Percentiles rank a stretch among this genome's conserved stretches.
These are phyloP conservation scores for Nicotiana knightiana DNA, from an alignment of 257 asterid genomes.

Conservation along the genomic window DNA sequence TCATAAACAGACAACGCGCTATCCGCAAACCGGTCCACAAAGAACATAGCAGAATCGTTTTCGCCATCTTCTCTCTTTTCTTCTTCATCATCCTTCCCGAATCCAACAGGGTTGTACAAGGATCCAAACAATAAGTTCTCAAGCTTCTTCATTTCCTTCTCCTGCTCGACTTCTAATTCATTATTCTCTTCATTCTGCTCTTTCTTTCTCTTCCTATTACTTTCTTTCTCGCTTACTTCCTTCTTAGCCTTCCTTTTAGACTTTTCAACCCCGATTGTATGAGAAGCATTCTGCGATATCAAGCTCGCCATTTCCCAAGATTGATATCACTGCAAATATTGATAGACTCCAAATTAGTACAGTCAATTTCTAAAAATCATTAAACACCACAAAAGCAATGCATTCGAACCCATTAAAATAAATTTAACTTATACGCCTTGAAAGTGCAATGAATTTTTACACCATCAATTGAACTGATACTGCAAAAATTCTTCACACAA, in stretches of 20 bases:
- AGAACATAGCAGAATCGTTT: constrained; percentile 44
- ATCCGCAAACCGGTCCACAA: constrained; percentile 56
- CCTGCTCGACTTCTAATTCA: constrained; percentile 38
- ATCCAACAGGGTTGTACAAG: constrained; percentile 50
- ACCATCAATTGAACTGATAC: too few species aligned
- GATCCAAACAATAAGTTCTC: constrained; percentile 73
- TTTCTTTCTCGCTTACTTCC: constrained; percentile 27
- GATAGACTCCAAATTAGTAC: not conserved
- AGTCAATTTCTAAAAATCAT: not conserved
- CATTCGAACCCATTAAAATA: not conserved
- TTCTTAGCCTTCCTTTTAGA: constrained; percentile 33
- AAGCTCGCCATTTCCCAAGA: constrained; percentile 36
- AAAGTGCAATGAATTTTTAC: too few species aligned
- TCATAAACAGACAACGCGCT: constrained; percentile 52
- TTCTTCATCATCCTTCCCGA: constrained; percentile 47
- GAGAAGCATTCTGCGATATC: constrained; percentile 70
- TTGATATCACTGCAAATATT: not conserved
- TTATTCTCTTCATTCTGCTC: constrained; percentile 28
- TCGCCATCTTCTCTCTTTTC: constrained; percentile 34
- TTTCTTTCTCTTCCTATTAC: constrained; percentile 42
- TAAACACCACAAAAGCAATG: not conserved
- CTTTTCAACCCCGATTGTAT: constrained; percentile 31
- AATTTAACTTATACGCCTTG: too few species aligned
- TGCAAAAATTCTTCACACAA: too few species aligned
- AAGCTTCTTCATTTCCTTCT: constrained; percentile 60